phyloP scores from a whole-genome alignment of 805 yeast species.

The Ascoidea asiatica region DNA sequence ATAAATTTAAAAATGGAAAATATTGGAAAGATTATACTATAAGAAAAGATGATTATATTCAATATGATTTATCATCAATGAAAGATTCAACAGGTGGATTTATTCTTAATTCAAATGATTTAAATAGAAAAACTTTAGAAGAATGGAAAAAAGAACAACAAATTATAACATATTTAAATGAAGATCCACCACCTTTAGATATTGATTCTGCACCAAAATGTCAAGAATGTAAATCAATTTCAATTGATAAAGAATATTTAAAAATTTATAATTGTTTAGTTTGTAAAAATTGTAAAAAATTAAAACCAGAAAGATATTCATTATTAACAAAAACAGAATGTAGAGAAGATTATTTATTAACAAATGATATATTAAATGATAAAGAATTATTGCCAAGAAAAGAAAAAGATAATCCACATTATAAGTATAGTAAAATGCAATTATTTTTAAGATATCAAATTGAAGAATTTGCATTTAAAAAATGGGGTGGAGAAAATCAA shows the following conservation, averaged over 20 bases:
- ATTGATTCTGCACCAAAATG: slow-evolving; percentile 69
- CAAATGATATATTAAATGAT: slow-evolving; percentile 88
- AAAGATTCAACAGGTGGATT: slow-evolving; percentile 82
- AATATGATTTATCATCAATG: slow-evolving; percentile 85
- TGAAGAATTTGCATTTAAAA: slow-evolving; percentile 84
- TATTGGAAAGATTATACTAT: no score
- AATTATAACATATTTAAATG: slow-evolving; percentile 4
- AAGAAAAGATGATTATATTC: slow-evolving; percentile 55
- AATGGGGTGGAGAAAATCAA: slow-evolving; percentile 88
- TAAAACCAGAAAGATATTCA: slow-evolving; percentile 77
- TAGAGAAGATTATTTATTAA: slow-evolving; percentile 77
- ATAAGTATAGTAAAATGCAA: slow-evolving; percentile 87
- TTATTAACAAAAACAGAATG: slow-evolving; percentile 92
- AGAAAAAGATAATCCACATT: slow-evolving; percentile 91
- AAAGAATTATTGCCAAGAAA: slow-evolving; percentile 51
- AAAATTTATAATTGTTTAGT: slow-evolving; percentile 64
- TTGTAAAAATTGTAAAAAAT: slow-evolving; percentile 64
- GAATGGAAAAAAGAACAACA: slow-evolving; percentile 43
- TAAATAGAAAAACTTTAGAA: slow-evolving; percentile 27
- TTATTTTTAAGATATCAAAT: slow-evolving; percentile 79
- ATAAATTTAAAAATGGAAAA: no score
- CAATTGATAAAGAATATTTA: slow-evolving; percentile 60
- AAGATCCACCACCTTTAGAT: slow-evolving; percentile 56
- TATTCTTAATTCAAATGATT: slow-evolving; percentile 29
- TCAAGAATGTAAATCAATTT: slow-evolving; percentile 68